Conservation (phyloP, 2,329 filamentous ascomycete species). For the Aureobasidium vineae region DNA sequence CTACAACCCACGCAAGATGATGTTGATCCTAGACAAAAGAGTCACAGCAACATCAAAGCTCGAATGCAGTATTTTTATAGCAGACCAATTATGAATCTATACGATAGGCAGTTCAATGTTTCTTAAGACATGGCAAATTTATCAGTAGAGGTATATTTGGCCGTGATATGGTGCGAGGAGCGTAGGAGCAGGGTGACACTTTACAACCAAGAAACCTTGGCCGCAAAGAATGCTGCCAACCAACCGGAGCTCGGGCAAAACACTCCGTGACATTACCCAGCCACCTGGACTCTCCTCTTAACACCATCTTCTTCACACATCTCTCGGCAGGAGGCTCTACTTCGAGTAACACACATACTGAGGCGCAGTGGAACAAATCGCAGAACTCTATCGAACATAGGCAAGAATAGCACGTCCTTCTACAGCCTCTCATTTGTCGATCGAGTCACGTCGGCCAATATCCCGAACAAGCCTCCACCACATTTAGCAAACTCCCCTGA, state of each 20-base stretch:
- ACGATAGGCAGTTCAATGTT: neutral
- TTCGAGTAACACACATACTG: neutral
- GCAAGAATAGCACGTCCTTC: neutral
- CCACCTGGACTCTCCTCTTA: conserved; percentile 1
- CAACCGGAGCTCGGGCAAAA: neutral
- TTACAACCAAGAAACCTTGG: neutral
- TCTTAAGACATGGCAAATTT: too few species aligned
- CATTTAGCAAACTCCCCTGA: neutral
- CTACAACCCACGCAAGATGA: accelerated
- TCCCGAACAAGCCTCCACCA: neutral
- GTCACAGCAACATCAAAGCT: too few species aligned
- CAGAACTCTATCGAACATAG: neutral
- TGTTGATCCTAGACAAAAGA: too few species aligned
- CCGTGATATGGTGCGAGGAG: neutral
- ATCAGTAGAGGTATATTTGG: neutral
- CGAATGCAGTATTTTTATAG: neutral
- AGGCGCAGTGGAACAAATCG: neutral
- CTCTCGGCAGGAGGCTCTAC: neutral
- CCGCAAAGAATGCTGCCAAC: neutral
- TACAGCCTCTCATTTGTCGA: neutral
- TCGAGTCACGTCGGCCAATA: neutral
- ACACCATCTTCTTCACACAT: neutral
- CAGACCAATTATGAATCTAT: neutral
- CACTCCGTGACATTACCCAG: neutral
- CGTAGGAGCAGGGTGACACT: neutral